Base-by-base conservation (phyloP, 805 yeast species). In the Cyberlindnera americana region DNA sequence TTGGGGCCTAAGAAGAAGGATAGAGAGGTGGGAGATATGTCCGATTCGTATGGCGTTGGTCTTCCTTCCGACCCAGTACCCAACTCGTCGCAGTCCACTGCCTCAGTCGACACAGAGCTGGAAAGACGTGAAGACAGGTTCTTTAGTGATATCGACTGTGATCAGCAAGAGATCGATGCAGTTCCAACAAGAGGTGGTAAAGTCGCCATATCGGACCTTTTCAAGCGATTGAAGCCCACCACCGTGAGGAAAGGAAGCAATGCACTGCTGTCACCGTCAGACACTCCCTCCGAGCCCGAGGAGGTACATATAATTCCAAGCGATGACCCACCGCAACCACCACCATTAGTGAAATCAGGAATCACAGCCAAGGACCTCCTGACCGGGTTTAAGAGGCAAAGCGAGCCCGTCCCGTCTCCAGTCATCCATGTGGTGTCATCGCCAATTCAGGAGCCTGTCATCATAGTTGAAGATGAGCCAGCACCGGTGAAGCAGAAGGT, bases 181-280 rank as follows among this genome's bases (percentile, higher is more conserved):
- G 32, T 24, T 3, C 31, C 32, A 4, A 19, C 32, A 15, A 27
- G 10, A 14, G 18, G 33, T 16, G 37, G 37, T 7, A 44, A 40
- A 19, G 44, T 40, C 9, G 33, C 38, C 8, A 39, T 47, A 7
- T 18, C 43, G 2, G 53, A 49, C 9, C 27, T 49, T 4, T 49
- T 49, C 41, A 49, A 32, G 34, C 19, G 19, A 5, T 28, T 39
- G 11, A 38, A 37, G 13, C 46, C 49, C 37, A 6, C 18, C n/a
- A 6, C 9, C 24, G 16, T 22, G 23, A 16, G 23, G 24, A 26
- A 11, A 26, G 15, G 17, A 21, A 21, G 15, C 13, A 25, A 8
- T 19, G 19, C 21, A 8, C 37, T 25, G 13, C 30, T 19, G n/a
- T 28, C 28, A 16, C 38, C 33, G 16, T 18, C 18, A 3, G 15